Conservation (phyloP, 768 basidiomycete genomes). For the Termitomyces sp. region DNA sequence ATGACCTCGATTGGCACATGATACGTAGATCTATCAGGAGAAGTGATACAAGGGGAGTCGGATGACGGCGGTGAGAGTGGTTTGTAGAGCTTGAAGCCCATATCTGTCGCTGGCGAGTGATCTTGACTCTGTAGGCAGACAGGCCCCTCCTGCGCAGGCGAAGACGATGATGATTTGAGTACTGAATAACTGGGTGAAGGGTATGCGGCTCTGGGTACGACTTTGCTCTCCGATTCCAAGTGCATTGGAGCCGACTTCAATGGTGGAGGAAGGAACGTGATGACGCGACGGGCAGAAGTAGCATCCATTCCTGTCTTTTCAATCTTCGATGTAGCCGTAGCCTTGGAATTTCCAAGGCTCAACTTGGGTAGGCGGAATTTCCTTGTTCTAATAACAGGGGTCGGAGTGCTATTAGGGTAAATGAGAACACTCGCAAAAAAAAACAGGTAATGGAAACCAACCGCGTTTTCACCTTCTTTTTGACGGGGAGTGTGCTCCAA, state of each 20-base stretch:
- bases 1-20: not conserved
- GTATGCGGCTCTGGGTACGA: slow-evolving; percentile 5
- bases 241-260: not conserved
- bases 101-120: not conserved
- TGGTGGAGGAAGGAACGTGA: slow-evolving; percentile 27
- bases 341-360: not conserved
- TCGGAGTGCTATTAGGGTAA: not conserved
- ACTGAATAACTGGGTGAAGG: slow-evolving; percentile 18
- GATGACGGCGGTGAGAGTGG: slow-evolving; percentile 16
- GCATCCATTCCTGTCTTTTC: slow-evolving; percentile 23
- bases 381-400: slow-evolving; percentile 4
- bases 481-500: slow-evolving; percentile 36
- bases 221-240: not conserved
- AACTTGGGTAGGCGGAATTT: slow-evolving; percentile 18
- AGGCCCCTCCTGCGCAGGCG: not conserved
- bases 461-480: slow-evolving; percentile 30
- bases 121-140: no score
- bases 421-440: not conserved
- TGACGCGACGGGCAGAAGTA: slow-evolving; percentile 23
- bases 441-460: not conserved
- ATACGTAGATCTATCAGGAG: not conserved
- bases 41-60: not conserved
- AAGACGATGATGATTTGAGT: slow-evolving; percentile 3
- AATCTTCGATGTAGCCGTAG: not conserved
- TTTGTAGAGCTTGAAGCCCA: not conserved